Conservation (phyloP, 176 grass and related monocot genomes). For the Olyra latifolia region DNA sequence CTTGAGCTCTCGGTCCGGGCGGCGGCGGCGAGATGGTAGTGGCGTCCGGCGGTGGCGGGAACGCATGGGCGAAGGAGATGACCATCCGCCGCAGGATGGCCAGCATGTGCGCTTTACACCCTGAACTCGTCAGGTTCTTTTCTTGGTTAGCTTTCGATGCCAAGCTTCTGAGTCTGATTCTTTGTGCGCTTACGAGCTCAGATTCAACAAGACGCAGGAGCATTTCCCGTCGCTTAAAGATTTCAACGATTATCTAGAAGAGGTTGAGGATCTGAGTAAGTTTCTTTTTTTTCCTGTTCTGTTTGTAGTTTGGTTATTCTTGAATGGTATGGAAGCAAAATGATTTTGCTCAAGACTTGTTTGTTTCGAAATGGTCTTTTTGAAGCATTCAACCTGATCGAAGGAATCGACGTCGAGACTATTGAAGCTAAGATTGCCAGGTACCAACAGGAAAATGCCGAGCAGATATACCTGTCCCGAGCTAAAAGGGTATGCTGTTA, state of each 20-base stretch:
- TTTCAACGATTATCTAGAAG: constrained; percentile 96
- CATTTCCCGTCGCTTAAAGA: constrained; percentile 81
- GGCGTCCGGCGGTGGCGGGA: constrained; percentile 9
- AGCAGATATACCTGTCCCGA: constrained; percentile 70
- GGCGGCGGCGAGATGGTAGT: constrained; percentile 42
- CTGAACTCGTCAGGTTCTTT: background rate
- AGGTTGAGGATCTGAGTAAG: constrained; percentile 97
- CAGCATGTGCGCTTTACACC: constrained; percentile 33
- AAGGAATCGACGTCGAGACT: constrained; percentile 68
- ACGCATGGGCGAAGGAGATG: constrained; percentile 62
- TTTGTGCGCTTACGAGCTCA: constrained; percentile 30
- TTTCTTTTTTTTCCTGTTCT: no score
- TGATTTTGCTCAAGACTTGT: constrained; percentile 2
- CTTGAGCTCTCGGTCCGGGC: constrained; percentile 13
- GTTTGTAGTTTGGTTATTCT: background rate
- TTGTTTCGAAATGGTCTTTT: constrained; percentile 18
- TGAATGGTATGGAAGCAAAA: background rate
- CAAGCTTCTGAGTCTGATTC: background rate
- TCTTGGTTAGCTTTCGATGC: background rate
- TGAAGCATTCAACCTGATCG: constrained; percentile 75
- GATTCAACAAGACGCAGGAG: constrained; percentile 86
- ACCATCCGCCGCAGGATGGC: constrained; percentile 59
- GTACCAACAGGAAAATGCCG: constrained; percentile 75
- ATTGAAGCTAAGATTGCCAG: constrained; percentile 80
- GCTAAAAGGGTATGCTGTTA: constrained; percentile 73